phyloP scores from a whole-genome alignment of 108 stramenopile genomes.

The Skeletonema tropicum region DNA sequence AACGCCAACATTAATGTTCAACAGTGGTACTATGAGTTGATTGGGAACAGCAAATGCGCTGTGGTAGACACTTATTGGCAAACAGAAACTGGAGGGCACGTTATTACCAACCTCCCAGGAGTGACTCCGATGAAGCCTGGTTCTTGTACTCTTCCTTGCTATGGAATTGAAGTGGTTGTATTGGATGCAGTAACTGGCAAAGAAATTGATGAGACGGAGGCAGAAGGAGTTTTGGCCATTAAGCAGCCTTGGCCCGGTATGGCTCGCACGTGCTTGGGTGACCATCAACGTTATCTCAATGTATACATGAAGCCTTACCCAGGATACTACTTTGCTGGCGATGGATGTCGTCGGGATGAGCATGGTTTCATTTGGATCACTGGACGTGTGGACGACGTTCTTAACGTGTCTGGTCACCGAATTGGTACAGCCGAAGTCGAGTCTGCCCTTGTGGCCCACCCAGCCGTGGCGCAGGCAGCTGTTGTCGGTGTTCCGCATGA shows the following conservation, averaged over 20 bases:
- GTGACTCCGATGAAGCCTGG: slow-evolving; percentile 96
- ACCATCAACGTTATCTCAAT: slow-evolving; percentile 93
- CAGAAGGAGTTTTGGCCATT: slow-evolving; percentile 93
- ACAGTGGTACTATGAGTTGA: slow-evolving; percentile 95
- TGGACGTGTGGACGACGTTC: slow-evolving; percentile 96
- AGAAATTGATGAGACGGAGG: slow-evolving; percentile 57
- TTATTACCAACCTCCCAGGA: slow-evolving; percentile 94
- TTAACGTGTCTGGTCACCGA: slow-evolving; percentile 96
- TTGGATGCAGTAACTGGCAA: slow-evolving; percentile 85
- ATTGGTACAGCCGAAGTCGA: slow-evolving; percentile 97
- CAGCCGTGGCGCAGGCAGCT: slow-evolving; percentile 90
- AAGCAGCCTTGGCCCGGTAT: slow-evolving; percentile 95
- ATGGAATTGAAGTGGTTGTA: slow-evolving; percentile 94
- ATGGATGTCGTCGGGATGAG: slow-evolving; percentile 89
- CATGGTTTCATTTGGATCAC: slow-evolving; percentile 98
- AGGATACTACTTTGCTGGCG: slow-evolving; percentile 98
- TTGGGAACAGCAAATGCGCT: slow-evolving; percentile 86
- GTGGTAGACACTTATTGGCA: slow-evolving; percentile 99
- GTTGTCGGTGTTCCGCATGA: slow-evolving; percentile 92
- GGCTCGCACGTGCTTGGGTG: slow-evolving; percentile 93
- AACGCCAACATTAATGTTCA: too few relatives aligned
- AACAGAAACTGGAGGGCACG: slow-evolving; percentile 98
- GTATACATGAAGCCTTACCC: slow-evolving; percentile 94
- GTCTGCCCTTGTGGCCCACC: slow-evolving; percentile 90
- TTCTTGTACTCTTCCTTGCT: slow-evolving; percentile 91